phyloP scores from a whole-genome alignment of 208 protist species.

The Trypanosoma melophagium region DNA sequence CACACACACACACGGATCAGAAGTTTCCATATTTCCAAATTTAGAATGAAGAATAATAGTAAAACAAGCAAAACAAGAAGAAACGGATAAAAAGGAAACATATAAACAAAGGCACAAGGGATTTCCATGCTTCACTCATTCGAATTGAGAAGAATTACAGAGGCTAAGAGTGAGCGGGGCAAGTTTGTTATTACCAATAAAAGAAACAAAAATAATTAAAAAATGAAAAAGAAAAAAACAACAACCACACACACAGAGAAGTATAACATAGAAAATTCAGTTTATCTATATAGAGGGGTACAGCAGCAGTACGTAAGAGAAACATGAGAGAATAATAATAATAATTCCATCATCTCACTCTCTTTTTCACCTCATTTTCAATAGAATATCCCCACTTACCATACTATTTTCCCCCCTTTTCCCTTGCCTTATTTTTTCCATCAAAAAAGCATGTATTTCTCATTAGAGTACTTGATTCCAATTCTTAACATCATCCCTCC shows the following conservation, averaged over 20 bases:
- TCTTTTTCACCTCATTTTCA: background rate
- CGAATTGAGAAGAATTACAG: too few species aligned
- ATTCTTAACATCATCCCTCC: too few species aligned
- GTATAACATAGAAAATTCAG: background rate
- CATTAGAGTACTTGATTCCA: background rate
- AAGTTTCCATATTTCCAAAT: background rate
- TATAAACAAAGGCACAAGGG: background rate
- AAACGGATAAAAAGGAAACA: background rate
- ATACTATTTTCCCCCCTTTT: background rate
- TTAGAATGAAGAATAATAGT: background rate
- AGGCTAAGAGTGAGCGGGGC: too few species aligned
- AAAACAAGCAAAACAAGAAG: background rate
- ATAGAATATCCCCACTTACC: background rate
- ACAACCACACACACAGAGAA: background rate
- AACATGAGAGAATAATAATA: too few species aligned
- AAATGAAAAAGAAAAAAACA: background rate
- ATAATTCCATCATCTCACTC: too few species aligned
- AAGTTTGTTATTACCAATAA: too few species aligned
- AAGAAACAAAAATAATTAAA: background rate
- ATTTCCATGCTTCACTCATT: background rate
- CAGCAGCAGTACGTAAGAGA: too few species aligned
- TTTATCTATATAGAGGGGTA: too few species aligned
- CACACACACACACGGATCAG: background rate
- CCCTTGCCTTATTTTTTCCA: background rate
- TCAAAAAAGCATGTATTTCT: background rate